Conservation (phyloP, 306 rosid genomes). For the Oxytropis ochrocephala region DNA sequence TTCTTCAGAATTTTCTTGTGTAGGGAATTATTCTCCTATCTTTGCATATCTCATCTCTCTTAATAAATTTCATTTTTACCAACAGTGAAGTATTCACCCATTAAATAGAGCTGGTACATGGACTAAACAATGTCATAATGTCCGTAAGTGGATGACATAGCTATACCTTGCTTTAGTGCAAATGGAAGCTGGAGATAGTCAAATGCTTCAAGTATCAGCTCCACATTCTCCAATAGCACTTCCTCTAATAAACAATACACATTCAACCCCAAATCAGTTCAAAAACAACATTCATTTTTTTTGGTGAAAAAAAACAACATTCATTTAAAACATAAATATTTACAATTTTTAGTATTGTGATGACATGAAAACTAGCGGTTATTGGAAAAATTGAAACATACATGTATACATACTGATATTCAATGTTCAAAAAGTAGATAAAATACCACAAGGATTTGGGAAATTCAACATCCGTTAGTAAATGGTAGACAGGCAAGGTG, state of each 20-base stretch:
- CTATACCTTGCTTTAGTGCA: slow-evolving; percentile 79
- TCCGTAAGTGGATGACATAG: not conserved
- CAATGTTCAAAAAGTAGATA: not conserved
- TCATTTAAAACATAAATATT: not conserved
- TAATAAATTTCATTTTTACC: not conserved
- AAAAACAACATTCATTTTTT: too few species aligned
- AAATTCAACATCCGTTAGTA: not conserved
- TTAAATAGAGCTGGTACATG: not conserved
- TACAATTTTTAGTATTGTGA: not conserved
- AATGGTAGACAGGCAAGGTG: not conserved
- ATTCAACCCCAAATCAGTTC: slow-evolving; percentile 19
- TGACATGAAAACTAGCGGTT: too few species aligned
- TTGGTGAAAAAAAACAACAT: slow-evolving; percentile 5
- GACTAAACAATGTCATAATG: not conserved
- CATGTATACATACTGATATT: not conserved
- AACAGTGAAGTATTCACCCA: not conserved
- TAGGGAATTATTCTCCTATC: not conserved
- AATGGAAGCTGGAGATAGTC: slow-evolving; percentile 94
- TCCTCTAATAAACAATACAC: slow-evolving; percentile 48
- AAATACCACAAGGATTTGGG: not conserved
- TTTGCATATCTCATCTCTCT: not conserved
- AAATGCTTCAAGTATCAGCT: slow-evolving; percentile 88
- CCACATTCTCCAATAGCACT: slow-evolving; percentile 86
- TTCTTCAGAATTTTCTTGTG: not conserved
- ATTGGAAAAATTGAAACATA: not conserved